A percentile compares a stretch with the other conserved stretches of the same genome.
phyloP scores from a whole-genome alignment of 1,284 basidiomycete species.

The Puccinia triticina region DNA sequence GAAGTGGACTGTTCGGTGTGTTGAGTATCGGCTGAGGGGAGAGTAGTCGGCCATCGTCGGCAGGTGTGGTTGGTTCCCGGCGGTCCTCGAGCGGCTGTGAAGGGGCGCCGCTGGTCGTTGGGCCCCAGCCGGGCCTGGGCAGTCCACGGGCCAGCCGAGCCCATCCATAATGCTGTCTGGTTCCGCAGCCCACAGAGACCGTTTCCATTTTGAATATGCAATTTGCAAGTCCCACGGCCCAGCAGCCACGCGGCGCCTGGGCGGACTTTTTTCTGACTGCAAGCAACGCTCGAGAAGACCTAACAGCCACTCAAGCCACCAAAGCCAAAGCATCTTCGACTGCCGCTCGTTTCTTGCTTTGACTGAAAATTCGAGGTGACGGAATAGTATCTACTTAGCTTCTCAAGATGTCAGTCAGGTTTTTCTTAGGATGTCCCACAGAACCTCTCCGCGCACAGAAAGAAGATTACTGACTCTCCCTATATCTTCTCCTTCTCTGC shows the following conservation, averaged over 20 bases:
- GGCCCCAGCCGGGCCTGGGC: no score
- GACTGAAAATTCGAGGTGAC: not conserved
- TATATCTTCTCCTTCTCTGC: not conserved
- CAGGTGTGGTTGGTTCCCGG: not conserved
- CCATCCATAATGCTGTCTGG: no score
- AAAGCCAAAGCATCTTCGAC: not conserved
- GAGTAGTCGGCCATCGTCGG: conserved; percentile 3
- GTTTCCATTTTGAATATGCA: conserved; percentile 15
- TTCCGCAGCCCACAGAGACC: not conserved
- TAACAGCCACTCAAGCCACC: not conserved
- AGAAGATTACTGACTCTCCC: not conserved
- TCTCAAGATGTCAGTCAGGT: conserved; percentile 9
- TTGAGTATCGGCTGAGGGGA: not conserved
- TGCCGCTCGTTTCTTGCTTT: not conserved
- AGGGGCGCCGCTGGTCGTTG: no score
- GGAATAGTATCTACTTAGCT: not conserved
- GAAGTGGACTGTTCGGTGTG: not conserved
- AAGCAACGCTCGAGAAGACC: no score
- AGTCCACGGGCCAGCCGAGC: no score
- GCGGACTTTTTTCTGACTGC: not conserved
- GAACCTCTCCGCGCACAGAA: not conserved
- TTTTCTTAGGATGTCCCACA: not conserved
- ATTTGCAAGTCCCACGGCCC: not conserved
- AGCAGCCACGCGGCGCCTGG: not conserved
- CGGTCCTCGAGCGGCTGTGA: no score